Evolutionary conservation across 805 yeast species (phyloP).

Genomic region (Barnettozyma wickerhamii): DNA sequence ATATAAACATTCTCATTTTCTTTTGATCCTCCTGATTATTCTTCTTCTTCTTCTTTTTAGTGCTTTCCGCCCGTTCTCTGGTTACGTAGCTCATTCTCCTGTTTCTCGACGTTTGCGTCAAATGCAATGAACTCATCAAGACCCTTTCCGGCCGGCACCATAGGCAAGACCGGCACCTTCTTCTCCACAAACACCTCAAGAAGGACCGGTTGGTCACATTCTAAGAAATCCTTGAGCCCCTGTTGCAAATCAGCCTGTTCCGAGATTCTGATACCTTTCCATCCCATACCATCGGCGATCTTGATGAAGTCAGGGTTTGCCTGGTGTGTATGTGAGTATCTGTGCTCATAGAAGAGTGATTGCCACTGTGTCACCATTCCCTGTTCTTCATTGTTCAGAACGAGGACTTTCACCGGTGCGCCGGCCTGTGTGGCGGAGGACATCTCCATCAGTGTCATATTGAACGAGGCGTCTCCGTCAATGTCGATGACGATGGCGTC

Average conservation of each 20-base stretch:
- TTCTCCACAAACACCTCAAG: slow-evolving; percentile 87
- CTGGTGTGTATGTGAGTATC: slow-evolving; percentile 98
- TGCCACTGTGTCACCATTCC: slow-evolving; percentile 99
- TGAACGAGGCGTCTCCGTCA: slow-evolving; percentile 99
- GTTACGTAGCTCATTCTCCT: slow-evolving; percentile 61
- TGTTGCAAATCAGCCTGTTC: slow-evolving; percentile 61
- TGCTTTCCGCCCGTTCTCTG: slow-evolving; percentile 73
- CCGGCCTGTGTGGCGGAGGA: slow-evolving; percentile 91
- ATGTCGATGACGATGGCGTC: slow-evolving; percentile 93
- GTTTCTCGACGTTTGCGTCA: slow-evolving; percentile 76
- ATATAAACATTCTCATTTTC: too few relatives aligned
- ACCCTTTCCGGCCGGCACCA: slow-evolving; percentile 96
- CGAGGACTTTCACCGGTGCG: slow-evolving; percentile 84
- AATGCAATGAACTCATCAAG: slow-evolving; percentile 87
- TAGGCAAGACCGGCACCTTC: slow-evolving; percentile 92
- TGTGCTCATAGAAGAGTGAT: slow-evolving; percentile 91
- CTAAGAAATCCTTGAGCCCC: slow-evolving; percentile 65
- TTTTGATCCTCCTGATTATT: neutral
- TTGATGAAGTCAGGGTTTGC: slow-evolving; percentile 89
- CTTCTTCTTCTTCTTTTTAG: too few relatives aligned
- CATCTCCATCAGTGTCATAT: slow-evolving; percentile 93
- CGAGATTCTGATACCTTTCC: slow-evolving; percentile 72
- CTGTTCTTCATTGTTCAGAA: slow-evolving; percentile 96
- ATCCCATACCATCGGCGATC: slow-evolving; percentile 91
- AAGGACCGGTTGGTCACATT: slow-evolving; percentile 69